Conservation (phyloP, 345 rosid species). For the Aquilaria sinensis region DNA sequence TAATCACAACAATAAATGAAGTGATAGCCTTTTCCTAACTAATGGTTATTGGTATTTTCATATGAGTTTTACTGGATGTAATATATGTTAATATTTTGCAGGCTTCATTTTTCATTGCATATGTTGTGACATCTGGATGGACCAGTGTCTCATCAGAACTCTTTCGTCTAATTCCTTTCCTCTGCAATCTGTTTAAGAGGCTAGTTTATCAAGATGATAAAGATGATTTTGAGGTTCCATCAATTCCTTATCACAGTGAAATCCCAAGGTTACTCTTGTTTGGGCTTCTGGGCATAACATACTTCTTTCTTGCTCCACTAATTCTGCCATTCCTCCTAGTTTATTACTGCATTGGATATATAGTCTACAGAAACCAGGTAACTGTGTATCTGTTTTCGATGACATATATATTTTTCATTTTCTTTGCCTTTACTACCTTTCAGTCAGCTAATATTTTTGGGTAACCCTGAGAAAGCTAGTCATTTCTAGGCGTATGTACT, state of each 20-base stretch:
- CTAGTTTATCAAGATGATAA: constrained; percentile 25
- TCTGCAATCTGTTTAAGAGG: constrained; percentile 32
- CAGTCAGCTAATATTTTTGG: background rate
- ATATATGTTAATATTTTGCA: constrained; percentile 17
- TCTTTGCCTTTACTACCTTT: background rate
- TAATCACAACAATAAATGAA: no score
- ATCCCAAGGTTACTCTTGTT: constrained; percentile 69
- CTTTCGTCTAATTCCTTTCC: constrained; percentile 58
- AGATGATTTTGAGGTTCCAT: constrained; percentile 56
- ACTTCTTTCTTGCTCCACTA: constrained; percentile 83
- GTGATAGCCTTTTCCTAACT: no score
- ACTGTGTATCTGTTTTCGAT: background rate
- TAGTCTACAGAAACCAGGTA: constrained; percentile 91
- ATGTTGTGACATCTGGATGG: constrained; percentile 94
- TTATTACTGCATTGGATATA: constrained; percentile 77
- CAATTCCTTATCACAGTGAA: constrained; percentile 56
- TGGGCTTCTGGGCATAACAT: constrained; percentile 78
- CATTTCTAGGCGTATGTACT: constrained; percentile 8
- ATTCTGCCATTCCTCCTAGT: constrained; percentile 85
- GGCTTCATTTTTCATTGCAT: constrained; percentile 92
- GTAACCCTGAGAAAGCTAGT: background rate
- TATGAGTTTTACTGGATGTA: no score
- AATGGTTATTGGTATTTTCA: no score
- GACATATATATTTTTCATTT: background rate
- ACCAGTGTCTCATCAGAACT: constrained; percentile 78